These are phyloP conservation scores for Thelephora ganbajun DNA, from an alignment of 768 basidiomycete species.

Conservation along the genomic window DNA sequence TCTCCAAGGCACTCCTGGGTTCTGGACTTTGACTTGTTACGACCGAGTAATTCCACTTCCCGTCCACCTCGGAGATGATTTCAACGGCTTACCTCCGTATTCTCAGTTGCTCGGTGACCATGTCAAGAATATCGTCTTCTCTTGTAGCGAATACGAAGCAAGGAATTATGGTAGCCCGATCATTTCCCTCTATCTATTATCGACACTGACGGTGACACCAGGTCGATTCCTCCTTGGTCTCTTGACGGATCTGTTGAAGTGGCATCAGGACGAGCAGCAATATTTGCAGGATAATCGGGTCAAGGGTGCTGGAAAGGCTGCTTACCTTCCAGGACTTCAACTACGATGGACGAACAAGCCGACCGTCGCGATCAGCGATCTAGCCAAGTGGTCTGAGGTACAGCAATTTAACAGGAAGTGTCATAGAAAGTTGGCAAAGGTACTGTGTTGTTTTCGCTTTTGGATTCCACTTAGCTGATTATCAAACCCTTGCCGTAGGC, in stretches of 20 bases:
- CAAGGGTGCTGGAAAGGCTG: slow-evolving; percentile 43
- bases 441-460: slow-evolving; percentile 16
- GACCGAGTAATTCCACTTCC: slow-evolving; percentile 50
- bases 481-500: slow-evolving; percentile 29
- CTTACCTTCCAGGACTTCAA: slow-evolving; percentile 60
- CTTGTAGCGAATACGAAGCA: slow-evolving; percentile 93
- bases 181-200: slow-evolving; percentile 1
- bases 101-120: slow-evolving; percentile 71
- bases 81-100: background rate
- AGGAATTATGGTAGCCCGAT: slow-evolving; percentile 66
- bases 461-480: background rate
- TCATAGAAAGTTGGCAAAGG: slow-evolving; percentile 65
- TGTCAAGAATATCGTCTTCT: slow-evolving; percentile 74
- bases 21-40: slow-evolving; percentile 75
- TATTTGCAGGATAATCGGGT: slow-evolving; percentile 62
- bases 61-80: background rate
- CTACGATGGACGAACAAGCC: slow-evolving; percentile 33
- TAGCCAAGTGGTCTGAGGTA: slow-evolving; percentile 61
- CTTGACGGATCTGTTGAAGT: slow-evolving; percentile 62
- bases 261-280: slow-evolving; percentile 64
- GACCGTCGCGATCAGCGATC: slow-evolving; percentile 28
- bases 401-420: slow-evolving; percentile 67
- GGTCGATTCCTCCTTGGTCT: slow-evolving; percentile 81
- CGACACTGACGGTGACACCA: slow-evolving; percentile 15
- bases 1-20: slow-evolving; percentile 76